phyloP scores from a whole-genome alignment of 805 yeast genomes.

The Ogataea siamensis region DNA sequence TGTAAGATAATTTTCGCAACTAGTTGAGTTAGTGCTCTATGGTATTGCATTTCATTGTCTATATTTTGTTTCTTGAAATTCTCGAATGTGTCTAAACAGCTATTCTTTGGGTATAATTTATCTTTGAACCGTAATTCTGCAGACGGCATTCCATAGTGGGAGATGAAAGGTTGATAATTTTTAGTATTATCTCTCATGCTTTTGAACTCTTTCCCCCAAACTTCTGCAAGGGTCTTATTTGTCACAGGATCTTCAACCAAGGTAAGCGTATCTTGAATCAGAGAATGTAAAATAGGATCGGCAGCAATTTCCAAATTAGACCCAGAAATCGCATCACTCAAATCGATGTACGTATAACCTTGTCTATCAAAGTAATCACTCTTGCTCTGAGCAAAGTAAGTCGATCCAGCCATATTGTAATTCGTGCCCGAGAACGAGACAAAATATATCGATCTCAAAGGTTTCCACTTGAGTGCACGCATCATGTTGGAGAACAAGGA shows the following conservation, averaged over 20 bases:
- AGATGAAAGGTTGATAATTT: slow-evolving; percentile 67
- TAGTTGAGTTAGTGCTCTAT: slow-evolving; percentile 53
- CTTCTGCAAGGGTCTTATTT: slow-evolving; percentile 23
- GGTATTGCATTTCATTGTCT: slow-evolving; percentile 57
- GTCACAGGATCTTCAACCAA: slow-evolving; percentile 27
- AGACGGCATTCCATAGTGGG: slow-evolving; percentile 66
- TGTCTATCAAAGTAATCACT: slow-evolving; percentile 53
- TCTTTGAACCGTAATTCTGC: slow-evolving; percentile 52
- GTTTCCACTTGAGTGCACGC: slow-evolving; percentile 71
- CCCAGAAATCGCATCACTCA: slow-evolving; percentile 61
- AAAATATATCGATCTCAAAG: slow-evolving; percentile 78
- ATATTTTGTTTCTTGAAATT: slow-evolving; percentile 45
- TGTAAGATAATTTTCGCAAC: slow-evolving; percentile 53
- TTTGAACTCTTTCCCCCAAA: slow-evolving; percentile 23
- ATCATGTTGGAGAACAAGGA: slow-evolving; percentile 64
- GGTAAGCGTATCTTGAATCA: slow-evolving; percentile 43
- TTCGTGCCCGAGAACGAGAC: slow-evolving; percentile 80
- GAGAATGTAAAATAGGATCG: slow-evolving; percentile 60
- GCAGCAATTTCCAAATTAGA: slow-evolving; percentile 46
- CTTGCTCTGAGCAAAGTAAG: slow-evolving; percentile 67
- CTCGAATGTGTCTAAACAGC: slow-evolving; percentile 66
- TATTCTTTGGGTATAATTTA: slow-evolving; percentile 42
- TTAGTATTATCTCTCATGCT: slow-evolving; percentile 39
- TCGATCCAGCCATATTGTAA: slow-evolving; percentile 81
- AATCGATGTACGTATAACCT: slow-evolving; percentile 69